phyloP scores from a whole-genome alignment of 257 asterid species.

The Echium plantagineum region DNA sequence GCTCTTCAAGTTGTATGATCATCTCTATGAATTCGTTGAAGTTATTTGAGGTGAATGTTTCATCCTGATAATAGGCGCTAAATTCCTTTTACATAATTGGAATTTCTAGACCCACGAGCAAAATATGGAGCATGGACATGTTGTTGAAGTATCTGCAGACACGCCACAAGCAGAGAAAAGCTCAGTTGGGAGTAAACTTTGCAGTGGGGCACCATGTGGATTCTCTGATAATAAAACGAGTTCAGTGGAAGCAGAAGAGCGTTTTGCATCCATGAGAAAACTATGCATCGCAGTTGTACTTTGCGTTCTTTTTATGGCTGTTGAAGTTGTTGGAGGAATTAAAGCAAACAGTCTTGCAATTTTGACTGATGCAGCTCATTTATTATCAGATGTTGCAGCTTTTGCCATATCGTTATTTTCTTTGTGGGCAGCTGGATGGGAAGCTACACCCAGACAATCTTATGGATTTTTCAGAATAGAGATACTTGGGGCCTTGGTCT shows the following conservation, averaged over 20 bases:
- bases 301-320: slow-evolving; percentile 40
- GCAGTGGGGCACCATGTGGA: slow-evolving; percentile 57
- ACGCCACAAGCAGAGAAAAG: slow-evolving; percentile 22
- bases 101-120: slow-evolving; percentile 40
- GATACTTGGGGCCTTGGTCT: slow-evolving; percentile 68
- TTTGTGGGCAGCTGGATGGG: slow-evolving; percentile 63
- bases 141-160: slow-evolving; percentile 33
- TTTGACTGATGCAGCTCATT: slow-evolving; percentile 69
- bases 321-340: slow-evolving; percentile 62
- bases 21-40: background rate
- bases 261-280: slow-evolving; percentile 46
- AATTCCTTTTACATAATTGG: too few species aligned
- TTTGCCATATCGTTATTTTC: slow-evolving; percentile 56
- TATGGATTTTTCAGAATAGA: slow-evolving; percentile 66
- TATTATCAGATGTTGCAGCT: slow-evolving; percentile 57
- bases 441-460: slow-evolving; percentile 50
- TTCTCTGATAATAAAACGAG: slow-evolving; percentile 44
- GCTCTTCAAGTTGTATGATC: background rate
- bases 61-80: background rate
- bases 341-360: slow-evolving; percentile 73
- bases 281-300: slow-evolving; percentile 50
- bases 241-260: slow-evolving; percentile 45
- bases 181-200: slow-evolving; percentile 29
- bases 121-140: slow-evolving; percentile 28
- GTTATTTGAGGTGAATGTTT: too few species aligned